Base-by-base conservation (phyloP, 345 rosid species). In the Populus alba region DNA sequence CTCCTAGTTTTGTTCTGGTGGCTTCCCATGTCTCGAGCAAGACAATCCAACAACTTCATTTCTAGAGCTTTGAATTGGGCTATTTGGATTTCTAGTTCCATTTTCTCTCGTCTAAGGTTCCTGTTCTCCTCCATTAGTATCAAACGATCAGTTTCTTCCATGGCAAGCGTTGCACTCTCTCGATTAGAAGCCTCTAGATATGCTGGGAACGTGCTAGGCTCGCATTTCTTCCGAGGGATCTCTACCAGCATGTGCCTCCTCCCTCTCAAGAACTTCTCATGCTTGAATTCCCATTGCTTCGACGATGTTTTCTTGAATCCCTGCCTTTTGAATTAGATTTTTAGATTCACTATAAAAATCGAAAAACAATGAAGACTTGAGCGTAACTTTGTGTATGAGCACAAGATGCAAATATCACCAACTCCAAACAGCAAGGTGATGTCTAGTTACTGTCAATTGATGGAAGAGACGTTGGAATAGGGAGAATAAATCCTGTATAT, bases 221-320 rank as follows among this genome's bases (percentile, higher is more conserved):
- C 90, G 3, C 80, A 83, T 75, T 78, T 90, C 86, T 86, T 88
- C 37, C 93, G 68, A 25, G 80, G 76, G 35, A 90, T 90, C 82
- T 90, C 91, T 22, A 78, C 73, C n/a, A 90, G 78, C 84, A 83
- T 68, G 37, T 87, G 83, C 76, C 86, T 80, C 38, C 79, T 74
- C 0, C 93, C 93, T 63, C 69, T 90, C 63, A 18, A 77, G 59
- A 90, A 90, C 73, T 86, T 90, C 53, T 86, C 91, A 33, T 90
- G 90, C 88, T 79, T 87, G 75, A 90, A 90, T 61, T 90, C 93
- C 91, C 93, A 90, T 35, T 66, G 73, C 62, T 87, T 88, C 0
- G 89, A 74, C 2, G 91, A 81, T 65, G 85, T 86, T 80, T 90
- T 90, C 91, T 88, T 90, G 87, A 90, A 90, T 75, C 93, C 91